phyloP scores from a whole-genome alignment of 352 stramenopile species.

The Globisporangium alternatum region DNA sequence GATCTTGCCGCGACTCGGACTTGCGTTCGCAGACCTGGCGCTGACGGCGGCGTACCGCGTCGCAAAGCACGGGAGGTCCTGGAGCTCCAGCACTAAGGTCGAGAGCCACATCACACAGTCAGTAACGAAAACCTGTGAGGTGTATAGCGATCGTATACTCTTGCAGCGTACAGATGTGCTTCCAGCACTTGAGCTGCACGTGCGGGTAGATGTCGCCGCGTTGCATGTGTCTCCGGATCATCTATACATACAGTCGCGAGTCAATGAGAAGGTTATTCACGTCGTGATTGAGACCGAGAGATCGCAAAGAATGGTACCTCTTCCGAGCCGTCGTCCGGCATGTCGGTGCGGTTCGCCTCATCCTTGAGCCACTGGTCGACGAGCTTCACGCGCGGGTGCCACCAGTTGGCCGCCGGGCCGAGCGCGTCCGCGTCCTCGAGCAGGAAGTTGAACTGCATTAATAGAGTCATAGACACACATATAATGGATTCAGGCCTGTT shows the following conservation, averaged over 20 bases:
- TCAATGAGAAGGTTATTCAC: background rate
- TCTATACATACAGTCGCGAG: constrained; percentile 25
- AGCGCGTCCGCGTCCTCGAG: constrained; percentile 43
- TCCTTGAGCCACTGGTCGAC: constrained; percentile 73
- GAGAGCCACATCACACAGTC: background rate
- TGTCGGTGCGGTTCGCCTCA: constrained; percentile 46
- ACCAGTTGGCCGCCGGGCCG: constrained; percentile 51
- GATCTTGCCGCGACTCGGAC: constrained; percentile 70
- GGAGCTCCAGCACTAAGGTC: constrained; percentile 55
- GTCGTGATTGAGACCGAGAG: background rate
- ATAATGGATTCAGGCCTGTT: background rate
- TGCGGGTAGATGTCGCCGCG: constrained; percentile 65
- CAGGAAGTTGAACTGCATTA: constrained; percentile 41
- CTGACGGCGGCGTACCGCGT: constrained; percentile 12
- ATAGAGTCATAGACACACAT: background rate
- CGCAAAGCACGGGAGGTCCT: constrained; percentile 54
- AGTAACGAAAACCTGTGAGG: background rate
- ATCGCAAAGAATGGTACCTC: constrained; percentile 31
- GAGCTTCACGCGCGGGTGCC: constrained; percentile 61
- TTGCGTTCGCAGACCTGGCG: constrained; percentile 23
- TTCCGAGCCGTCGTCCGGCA: constrained; percentile 70
- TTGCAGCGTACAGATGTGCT: constrained; percentile 50
- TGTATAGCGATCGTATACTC: background rate
- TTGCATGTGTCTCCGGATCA: constrained; percentile 66
- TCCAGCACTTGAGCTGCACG: constrained; percentile 73